phyloP scores from a whole-genome alignment of 2,329 filamentous ascomycete species.

The Aspergillus quadrilineatus region DNA sequence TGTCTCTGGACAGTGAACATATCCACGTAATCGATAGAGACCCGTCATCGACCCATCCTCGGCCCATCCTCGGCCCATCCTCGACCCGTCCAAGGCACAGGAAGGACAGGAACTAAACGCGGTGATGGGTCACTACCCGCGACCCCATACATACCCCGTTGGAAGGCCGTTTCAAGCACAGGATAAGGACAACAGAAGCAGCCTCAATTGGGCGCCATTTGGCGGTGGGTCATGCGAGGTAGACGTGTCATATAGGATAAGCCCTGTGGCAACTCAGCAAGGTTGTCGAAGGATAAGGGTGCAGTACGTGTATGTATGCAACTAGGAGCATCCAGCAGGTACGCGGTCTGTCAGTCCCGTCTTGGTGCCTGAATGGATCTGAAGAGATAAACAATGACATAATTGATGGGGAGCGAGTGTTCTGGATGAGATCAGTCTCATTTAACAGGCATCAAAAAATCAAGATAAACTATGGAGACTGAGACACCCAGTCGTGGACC shows the following conservation, averaged over 20 bases:
- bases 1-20: constrained; percentile 1
- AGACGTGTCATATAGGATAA: constrained; percentile 4
- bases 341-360: background rate
- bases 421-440: background rate
- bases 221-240: constrained; percentile 1
- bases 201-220: background rate
- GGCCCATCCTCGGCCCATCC: too few species aligned
- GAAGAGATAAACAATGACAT: background rate
- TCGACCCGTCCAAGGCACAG: background rate
- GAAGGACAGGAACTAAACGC: background rate
- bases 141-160: background rate
- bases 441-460: background rate
- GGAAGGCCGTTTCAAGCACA: background rate
- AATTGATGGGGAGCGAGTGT: background rate
- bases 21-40: constrained; percentile 1
- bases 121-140: background rate
- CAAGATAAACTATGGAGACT: background rate
- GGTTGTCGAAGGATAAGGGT: background rate
- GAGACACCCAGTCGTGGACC: background rate
- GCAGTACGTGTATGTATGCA: background rate
- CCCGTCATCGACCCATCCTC: background rate
- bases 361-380: background rate
- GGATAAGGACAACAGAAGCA: background rate
- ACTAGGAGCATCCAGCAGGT: background rate
- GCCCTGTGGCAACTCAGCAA: background rate